A percentile compares a stretch with the other conserved stretches of the same genome.
These are phyloP conservation scores for Geranium incanum DNA, from an alignment of 441 rosid genomes.

Conservation along the genomic window DNA sequence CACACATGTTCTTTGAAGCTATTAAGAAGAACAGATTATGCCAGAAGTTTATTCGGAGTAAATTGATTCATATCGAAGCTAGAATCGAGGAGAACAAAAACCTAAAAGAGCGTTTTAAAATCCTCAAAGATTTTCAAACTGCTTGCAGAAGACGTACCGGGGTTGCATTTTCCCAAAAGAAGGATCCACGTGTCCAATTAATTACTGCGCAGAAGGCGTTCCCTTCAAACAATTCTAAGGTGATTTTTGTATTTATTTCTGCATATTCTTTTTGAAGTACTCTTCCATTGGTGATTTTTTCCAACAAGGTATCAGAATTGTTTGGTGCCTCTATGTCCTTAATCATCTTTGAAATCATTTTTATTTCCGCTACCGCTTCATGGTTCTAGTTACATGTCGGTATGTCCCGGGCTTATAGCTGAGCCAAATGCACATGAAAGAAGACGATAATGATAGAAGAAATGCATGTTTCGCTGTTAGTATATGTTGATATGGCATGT, in stretches of 20 bases:
- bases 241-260: constrained; percentile 21
- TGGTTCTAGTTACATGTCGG: not conserved
- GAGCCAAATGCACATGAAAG: not conserved
- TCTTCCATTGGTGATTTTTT: not conserved
- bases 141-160: constrained; percentile 60
- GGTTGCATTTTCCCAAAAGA: constrained; percentile 54
- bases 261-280: constrained; percentile 10
- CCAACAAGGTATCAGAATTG: not conserved
- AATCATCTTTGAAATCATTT: not conserved
- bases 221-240: constrained; percentile 46
- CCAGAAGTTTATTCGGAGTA: constrained; percentile 60
- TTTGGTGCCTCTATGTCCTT: not conserved
- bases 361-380: not conserved
- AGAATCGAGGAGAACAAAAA: constrained; percentile 78
- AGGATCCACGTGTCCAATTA: constrained; percentile 65
- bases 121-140: constrained; percentile 63
- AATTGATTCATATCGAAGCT: constrained; percentile 62
- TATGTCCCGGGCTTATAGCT: not conserved
- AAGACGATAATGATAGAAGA: not conserved
- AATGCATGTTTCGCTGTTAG: not conserved
- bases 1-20: constrained; percentile 52
- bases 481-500: not conserved
- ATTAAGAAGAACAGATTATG: constrained; percentile 70
- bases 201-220: constrained; percentile 40
- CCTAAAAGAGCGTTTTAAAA: constrained; percentile 57